Conservation (phyloP, 352 stramenopile species). For the Globisporangium recalcitrans region DNA sequence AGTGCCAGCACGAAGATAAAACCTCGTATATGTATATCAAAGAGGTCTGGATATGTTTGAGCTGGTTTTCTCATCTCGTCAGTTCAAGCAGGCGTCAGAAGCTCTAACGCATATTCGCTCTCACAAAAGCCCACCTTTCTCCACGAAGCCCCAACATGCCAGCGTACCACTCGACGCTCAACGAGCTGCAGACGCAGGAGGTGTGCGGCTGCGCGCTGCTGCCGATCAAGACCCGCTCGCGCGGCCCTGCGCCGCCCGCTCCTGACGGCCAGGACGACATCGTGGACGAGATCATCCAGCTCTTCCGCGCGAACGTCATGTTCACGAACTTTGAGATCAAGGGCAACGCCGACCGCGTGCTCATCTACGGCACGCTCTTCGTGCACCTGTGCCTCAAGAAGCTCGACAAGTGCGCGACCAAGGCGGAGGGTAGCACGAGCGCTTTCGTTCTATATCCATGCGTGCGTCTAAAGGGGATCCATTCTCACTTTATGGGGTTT, state of each 20-base stretch:
- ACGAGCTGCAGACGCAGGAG: slow-evolving; percentile 63
- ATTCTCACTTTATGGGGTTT: too few species aligned
- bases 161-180: slow-evolving; percentile 90
- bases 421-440: slow-evolving; percentile 46
- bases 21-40: too few species aligned
- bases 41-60: background rate
- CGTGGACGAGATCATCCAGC: slow-evolving; percentile 90
- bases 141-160: slow-evolving; percentile 50
- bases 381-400: slow-evolving; percentile 90
- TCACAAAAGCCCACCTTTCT: background rate
- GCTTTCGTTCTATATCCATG: background rate
- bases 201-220: slow-evolving; percentile 86
- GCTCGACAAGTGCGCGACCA: slow-evolving; percentile 76
- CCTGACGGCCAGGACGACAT: slow-evolving; percentile 87
- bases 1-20: too few species aligned
- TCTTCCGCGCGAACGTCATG: slow-evolving; percentile 92
- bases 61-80: background rate
- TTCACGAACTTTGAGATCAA: slow-evolving; percentile 94
- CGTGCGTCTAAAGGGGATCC: background rate
- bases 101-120: background rate
- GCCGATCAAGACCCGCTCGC: slow-evolving; percentile 85
- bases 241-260: slow-evolving; percentile 79
- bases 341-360: slow-evolving; percentile 84
- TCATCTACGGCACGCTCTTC: slow-evolving; percentile 94
- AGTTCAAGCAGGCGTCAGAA: background rate